Conservation (phyloP, 2,329 filamentous ascomycete species). For the Venturia nashicola region DNA sequence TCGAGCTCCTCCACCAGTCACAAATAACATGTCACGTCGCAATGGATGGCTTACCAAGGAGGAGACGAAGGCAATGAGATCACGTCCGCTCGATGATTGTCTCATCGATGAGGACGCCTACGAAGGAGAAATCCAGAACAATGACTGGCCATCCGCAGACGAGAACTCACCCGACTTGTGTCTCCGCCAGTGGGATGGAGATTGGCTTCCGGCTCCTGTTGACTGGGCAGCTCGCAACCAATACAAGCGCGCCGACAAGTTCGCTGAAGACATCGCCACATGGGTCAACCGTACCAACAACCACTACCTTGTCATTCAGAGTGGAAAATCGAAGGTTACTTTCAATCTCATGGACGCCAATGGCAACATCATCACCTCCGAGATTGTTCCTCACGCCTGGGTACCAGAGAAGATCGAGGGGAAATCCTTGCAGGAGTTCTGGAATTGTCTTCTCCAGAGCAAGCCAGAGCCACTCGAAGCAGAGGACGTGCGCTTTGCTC, state of each 20-base stretch:
- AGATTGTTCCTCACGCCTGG: conserved; percentile 20
- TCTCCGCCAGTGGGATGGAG: conserved; percentile 32
- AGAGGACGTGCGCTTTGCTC: not conserved
- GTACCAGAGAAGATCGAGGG: conserved; percentile 15
- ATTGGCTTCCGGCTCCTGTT: conserved; percentile 32
- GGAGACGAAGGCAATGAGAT: conserved; percentile 2
- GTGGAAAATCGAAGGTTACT: not conserved
- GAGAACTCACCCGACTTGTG: not conserved
- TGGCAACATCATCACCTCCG: not conserved
- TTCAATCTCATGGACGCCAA: not conserved
- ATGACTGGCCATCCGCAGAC: not conserved
- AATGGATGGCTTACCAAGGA: conserved; percentile 5
- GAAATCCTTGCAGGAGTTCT: conserved; percentile 16
- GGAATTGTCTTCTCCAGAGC: conserved; percentile 15
- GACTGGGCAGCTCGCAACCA: conserved; percentile 31
- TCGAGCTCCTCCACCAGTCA: not conserved
- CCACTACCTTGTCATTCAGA: conserved; percentile 11
- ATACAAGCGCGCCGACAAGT: conserved; percentile 20
- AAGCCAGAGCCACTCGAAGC: not conserved
- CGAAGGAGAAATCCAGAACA: not conserved
- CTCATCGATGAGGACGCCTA: not conserved
- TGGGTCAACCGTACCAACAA: conserved; percentile 17
- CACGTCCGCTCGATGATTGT: not conserved
- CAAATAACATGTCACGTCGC: not conserved
- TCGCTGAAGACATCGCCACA: conserved; percentile 17